These are phyloP conservation scores for Rosa multiflora DNA, from an alignment of 306 rosid species.

Conservation along the genomic window DNA sequence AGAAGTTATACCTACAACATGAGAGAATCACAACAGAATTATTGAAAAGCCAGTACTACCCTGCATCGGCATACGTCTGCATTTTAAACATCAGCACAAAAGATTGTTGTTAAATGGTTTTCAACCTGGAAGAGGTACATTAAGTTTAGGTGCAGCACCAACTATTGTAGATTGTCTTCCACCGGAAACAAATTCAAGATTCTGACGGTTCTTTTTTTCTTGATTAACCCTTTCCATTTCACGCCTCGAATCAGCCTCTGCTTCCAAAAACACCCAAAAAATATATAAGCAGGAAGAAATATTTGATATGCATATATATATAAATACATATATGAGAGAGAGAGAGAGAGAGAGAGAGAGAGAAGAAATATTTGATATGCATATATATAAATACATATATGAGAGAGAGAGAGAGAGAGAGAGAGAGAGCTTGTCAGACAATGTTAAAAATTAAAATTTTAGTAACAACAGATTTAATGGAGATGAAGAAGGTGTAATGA, in stretches of 20 bases:
- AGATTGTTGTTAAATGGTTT: background rate
- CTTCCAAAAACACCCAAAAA: constrained; percentile 16
- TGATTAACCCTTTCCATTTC: constrained; percentile 79
- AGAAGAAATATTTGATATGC: background rate
- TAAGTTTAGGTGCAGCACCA: background rate
- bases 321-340: background rate
- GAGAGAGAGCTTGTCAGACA: no score
- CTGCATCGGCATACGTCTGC: background rate
- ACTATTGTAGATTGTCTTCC: constrained; percentile 13
- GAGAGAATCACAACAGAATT: constrained; percentile 18
- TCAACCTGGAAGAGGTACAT: background rate
- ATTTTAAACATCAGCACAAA: background rate
- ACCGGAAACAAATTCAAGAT: constrained; percentile 63
- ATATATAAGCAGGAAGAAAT: constrained; percentile 9
- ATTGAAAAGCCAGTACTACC: background rate
- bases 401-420: background rate
- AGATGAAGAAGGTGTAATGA: background rate
- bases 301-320: background rate
- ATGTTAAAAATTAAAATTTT: background rate
- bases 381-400: background rate
- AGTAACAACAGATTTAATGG: constrained; percentile 10
- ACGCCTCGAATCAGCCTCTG: constrained; percentile 88
- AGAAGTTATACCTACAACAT: constrained; percentile 40
- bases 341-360: background rate
- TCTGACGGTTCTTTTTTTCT: constrained; percentile 58